phyloP scores from a whole-genome alignment of 352 stramenopile species.

The Phytopythium helicoides region DNA sequence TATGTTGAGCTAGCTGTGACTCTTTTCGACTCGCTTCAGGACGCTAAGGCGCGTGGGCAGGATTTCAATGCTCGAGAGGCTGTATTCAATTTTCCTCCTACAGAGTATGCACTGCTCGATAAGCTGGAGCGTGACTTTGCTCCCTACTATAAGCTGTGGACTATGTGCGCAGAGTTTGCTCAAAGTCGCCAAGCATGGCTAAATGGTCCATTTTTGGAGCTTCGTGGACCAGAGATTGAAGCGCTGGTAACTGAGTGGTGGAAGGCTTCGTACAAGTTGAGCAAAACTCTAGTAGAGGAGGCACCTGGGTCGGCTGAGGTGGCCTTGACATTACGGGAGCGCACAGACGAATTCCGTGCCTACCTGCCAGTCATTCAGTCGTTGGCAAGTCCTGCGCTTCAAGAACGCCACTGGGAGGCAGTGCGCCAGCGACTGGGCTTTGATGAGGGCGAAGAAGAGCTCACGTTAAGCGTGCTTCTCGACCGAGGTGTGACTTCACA shows the following conservation, averaged over 20 bases:
- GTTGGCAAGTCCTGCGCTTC: conserved; percentile 89
- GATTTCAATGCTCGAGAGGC: conserved; percentile 93
- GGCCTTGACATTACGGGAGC: conserved; percentile 83
- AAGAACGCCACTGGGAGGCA: conserved; percentile 91
- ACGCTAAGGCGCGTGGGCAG: conserved; percentile 86
- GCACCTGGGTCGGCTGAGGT: conserved; percentile 87
- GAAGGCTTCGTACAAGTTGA: conserved; percentile 92
- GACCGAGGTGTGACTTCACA: conserved; percentile 84
- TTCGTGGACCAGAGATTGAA: conserved; percentile 90
- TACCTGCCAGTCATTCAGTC: conserved; percentile 92
- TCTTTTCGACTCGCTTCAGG: conserved; percentile 88
- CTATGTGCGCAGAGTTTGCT: conserved; percentile 94
- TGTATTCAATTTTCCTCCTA: conserved; percentile 92
- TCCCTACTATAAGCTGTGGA: conserved; percentile 95
- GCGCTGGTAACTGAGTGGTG: conserved; percentile 91
- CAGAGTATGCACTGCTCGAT: conserved; percentile 86
- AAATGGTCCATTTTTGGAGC: conserved; percentile 89
- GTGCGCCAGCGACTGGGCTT: conserved; percentile 90
- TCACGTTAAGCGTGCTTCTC: conserved; percentile 78
- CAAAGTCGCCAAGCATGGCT: conserved; percentile 90
- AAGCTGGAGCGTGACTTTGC: conserved; percentile 86
- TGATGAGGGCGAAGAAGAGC: conserved; percentile 80
- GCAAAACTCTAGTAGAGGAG: conserved; percentile 87
- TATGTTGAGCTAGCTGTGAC: conserved; percentile 87
- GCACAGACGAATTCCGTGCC: conserved; percentile 91